Evolutionary conservation across 768 basidiomycete species (phyloP).

Genomic region (Cystoderma amianthinum): DNA sequence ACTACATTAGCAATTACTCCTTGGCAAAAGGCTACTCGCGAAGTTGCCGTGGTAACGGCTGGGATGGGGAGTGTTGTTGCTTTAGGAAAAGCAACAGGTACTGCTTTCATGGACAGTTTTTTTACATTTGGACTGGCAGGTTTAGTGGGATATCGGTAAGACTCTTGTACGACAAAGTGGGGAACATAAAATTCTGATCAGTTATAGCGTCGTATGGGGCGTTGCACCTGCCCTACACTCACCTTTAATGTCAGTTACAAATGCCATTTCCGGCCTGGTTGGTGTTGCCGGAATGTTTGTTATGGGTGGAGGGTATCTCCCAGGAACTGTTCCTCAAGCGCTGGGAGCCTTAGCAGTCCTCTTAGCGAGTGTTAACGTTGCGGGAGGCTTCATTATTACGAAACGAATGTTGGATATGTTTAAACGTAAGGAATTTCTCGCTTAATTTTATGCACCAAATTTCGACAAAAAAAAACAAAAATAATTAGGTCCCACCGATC

Average conservation of each 20-base stretch:
- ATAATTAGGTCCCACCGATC: slow-evolving; percentile 78
- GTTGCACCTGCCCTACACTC: slow-evolving; percentile 86
- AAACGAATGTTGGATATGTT: slow-evolving; percentile 95
- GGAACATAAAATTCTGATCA: neutral
- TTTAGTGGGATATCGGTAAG: slow-evolving; percentile 63
- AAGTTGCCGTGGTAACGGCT: slow-evolving; percentile 66
- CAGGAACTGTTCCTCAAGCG: slow-evolving; percentile 73
- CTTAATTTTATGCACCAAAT: slow-evolving; percentile 1
- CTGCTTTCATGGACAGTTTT: slow-evolving; percentile 83
- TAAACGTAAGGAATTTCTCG: slow-evolving; percentile 45
- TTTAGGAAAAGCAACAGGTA: slow-evolving; percentile 73
- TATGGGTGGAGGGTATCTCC: slow-evolving; percentile 85
- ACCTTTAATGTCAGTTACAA: slow-evolving; percentile 87
- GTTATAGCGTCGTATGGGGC: slow-evolving; percentile 74
- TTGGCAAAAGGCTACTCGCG: slow-evolving; percentile 75
- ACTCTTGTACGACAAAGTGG: neutral
- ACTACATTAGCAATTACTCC: slow-evolving; percentile 67
- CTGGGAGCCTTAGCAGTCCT: slow-evolving; percentile 82
- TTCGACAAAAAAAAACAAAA: slow-evolving; percentile 2
- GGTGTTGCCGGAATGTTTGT: slow-evolving; percentile 84
- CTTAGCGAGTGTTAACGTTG: slow-evolving; percentile 81
- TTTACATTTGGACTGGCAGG: slow-evolving; percentile 87
- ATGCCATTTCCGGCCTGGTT: slow-evolving; percentile 73
- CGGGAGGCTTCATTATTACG: slow-evolving; percentile 84
- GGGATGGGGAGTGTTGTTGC: slow-evolving; percentile 72